A percentile compares a stretch with the other conserved stretches of the same genome.
phyloP scores from a whole-genome alignment of 192 early-diverging fungal genomes.

The Piromyces sp. region DNA sequence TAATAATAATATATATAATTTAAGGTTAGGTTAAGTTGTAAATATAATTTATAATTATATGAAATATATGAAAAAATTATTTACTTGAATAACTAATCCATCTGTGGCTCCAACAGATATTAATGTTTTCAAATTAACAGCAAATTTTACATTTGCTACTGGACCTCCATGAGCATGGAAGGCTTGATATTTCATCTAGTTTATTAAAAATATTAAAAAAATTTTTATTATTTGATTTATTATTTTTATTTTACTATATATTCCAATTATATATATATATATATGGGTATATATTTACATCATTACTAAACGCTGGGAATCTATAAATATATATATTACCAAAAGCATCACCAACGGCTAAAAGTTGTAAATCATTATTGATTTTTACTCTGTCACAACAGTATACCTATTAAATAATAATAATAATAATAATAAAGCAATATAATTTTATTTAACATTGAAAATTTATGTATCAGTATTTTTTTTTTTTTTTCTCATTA shows the following conservation, averaged over 20 bases:
- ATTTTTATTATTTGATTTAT: no score
- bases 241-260: no score
- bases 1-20: no score
- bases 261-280: no score
- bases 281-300: background rate
- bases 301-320: background rate
- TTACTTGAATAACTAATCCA: background rate
- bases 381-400: background rate
- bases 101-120: background rate
- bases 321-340: background rate
- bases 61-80: no score
- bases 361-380: background rate
- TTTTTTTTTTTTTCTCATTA: no score
- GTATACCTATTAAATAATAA: background rate
- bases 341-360: background rate
- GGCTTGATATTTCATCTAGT: background rate
- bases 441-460: background rate
- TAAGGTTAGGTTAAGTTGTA: no score
- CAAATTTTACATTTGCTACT: background rate
- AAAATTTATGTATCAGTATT: no score
- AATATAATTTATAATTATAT: no score
- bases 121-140: background rate
- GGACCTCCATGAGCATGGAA: background rate
- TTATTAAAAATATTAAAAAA: no score
- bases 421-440: background rate